Evolutionary conservation across 371 early-diverging fungal species (phyloP).

Genomic region (Basidiobolus heterosporus): DNA sequence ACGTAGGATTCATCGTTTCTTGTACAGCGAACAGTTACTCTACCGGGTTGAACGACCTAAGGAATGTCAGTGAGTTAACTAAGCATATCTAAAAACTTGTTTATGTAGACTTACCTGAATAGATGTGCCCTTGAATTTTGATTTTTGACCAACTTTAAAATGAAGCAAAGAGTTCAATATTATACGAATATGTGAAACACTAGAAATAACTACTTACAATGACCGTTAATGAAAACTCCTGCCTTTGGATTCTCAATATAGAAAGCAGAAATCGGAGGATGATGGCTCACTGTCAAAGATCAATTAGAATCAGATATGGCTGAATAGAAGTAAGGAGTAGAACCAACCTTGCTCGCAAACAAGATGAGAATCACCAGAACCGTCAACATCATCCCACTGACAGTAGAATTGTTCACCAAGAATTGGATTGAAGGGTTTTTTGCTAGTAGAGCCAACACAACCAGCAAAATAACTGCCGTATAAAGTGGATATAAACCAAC

Average conservation of each 20-base stretch:
- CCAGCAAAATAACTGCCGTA: constrained; percentile 54
- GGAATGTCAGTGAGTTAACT: no score
- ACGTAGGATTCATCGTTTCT: constrained; percentile 29
- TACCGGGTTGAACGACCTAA: constrained; percentile 32
- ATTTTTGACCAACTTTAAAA: constrained; percentile 26
- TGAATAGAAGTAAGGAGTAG: no score
- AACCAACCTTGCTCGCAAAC: constrained; percentile 60
- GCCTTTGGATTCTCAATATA: constrained; percentile 51
- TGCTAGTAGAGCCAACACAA: constrained; percentile 14
- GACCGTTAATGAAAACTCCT: constrained; percentile 42
- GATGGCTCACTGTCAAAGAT: constrained; percentile 94
- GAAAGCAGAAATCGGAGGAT: constrained; percentile 84
- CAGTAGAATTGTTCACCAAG: constrained; percentile 87
- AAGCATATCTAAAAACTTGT: no score
- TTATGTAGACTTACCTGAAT: constrained; percentile 19
- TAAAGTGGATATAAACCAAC: constrained; percentile 63
- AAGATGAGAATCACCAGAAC: constrained; percentile 48
- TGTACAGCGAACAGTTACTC: constrained; percentile 20
- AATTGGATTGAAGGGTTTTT: constrained; percentile 94
- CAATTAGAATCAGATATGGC: no score
- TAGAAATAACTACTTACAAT: constrained; percentile 38
- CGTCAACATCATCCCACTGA: constrained; percentile 49
- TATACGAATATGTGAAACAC: constrained; percentile 1
- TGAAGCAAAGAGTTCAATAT: neutral
- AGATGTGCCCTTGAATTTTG: constrained; percentile 37